phyloP scores from a whole-genome alignment of 2,329 filamentous ascomycete genomes.

The Trichoderma cornu-damae region DNA sequence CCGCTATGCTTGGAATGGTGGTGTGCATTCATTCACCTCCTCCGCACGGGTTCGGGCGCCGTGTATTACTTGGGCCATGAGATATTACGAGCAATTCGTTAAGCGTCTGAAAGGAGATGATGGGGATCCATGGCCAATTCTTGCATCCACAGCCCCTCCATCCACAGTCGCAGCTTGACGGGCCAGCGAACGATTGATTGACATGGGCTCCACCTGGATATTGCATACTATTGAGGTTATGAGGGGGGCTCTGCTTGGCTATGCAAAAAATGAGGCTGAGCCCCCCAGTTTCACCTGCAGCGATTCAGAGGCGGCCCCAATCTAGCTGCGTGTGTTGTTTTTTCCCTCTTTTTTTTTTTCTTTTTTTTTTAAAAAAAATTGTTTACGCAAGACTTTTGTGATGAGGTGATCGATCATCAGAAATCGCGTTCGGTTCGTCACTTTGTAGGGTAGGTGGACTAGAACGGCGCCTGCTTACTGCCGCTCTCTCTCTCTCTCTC shows the following conservation, averaged over 20 bases:
- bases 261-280: not conserved
- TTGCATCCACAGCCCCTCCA: not conserved
- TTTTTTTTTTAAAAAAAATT: too few species aligned
- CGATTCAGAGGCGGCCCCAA: not conserved
- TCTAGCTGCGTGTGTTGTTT: not conserved
- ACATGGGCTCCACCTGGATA: constrained; percentile 2
- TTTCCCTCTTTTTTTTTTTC: too few species aligned
- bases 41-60: too few species aligned
- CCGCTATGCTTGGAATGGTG: too few species aligned
- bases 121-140: too few species aligned
- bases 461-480: not conserved
- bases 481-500: not conserved
- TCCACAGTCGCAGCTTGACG: not conserved
- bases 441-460: not conserved
- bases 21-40: too few species aligned
- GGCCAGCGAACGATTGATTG: not conserved
- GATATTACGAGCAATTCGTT: too few species aligned
- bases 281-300: constrained; percentile 6
- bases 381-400: not conserved
- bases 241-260: constrained; percentile 1
- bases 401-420: not conserved
- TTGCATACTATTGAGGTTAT: not conserved
- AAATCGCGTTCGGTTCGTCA: not conserved
- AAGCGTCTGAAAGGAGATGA: too few species aligned
- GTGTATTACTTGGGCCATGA: too few species aligned